phyloP scores from a whole-genome alignment of 2,329 filamentous ascomycete genomes.

The Chaetomium strumarium region DNA sequence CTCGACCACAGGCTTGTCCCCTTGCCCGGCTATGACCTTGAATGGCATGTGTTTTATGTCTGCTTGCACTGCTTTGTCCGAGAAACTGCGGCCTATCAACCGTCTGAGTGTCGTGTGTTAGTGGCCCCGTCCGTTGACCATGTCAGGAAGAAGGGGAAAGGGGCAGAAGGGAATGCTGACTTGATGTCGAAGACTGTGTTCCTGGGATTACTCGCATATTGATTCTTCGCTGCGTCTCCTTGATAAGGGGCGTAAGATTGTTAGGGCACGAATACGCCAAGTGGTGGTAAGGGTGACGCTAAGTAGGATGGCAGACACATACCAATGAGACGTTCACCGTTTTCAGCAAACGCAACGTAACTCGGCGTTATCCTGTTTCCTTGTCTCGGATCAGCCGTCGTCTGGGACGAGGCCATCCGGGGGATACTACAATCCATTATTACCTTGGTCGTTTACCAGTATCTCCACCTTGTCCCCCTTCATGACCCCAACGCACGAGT shows the following conservation, averaged over 20 bases:
- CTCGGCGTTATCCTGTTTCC: conserved; percentile 94
- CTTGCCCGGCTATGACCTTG: conserved; percentile 45
- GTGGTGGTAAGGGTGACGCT: no score
- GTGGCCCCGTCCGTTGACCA: no score
- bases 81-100: conserved; percentile 76
- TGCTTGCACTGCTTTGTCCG: conserved; percentile 78
- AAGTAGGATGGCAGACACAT: not conserved
- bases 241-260: not conserved
- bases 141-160: no score
- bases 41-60: conserved; percentile 99
- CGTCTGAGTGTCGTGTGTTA: conserved; percentile 36
- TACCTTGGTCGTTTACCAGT: conserved; percentile 82
- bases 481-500: conserved; percentile 81
- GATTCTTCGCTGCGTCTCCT: conserved; percentile 88
- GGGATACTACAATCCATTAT: conserved; percentile 20
- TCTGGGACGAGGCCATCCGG: not conserved
- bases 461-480: conserved; percentile 90
- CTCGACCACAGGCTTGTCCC: conserved; percentile 79
- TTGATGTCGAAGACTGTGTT: conserved; percentile 79
- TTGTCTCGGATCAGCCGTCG: conserved; percentile 7
- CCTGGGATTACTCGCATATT: conserved; percentile 71
- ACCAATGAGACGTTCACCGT: conserved; percentile 91
- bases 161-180: conserved; percentile 30
- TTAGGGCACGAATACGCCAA: no score
- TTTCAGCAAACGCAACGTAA: conserved; percentile 84